Evolutionary conservation across 768 basidiomycete genomes (phyloP), one percentile per base, ranked within the genome.

Genomic region (Strobilomyces dryophilus): DNA sequence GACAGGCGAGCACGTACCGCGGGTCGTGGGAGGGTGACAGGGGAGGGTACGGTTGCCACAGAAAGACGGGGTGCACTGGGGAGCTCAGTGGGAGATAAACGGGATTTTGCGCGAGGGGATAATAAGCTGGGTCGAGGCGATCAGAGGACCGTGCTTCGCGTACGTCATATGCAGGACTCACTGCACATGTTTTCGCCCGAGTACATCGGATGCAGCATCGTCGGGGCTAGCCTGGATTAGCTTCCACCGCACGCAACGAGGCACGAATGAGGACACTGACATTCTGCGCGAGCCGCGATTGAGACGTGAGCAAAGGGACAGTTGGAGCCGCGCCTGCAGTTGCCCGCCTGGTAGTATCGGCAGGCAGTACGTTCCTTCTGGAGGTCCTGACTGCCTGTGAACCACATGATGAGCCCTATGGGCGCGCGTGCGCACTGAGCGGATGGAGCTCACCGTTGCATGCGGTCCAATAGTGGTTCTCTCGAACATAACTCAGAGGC

Each of bases 31-130:
- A 54, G 20, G 55, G 42, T 3, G 54, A 56, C 3, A 53, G 36
- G 9, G 61, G 50, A 49, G 55, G 67, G 56, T 75, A 75, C 72
- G 65, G 62, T 62, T 56, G 66, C 61, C 52, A 60, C 52, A 60
- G 42, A 54, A 63, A 57, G 49, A 58, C 44, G 39, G 62, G 60
- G 35, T 57, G 58, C 0, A 35, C 29, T 45, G 55, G 61, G 32
- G 63, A 42, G 36, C 42, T 55, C 12, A 43, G 35, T 29, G 59
- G 59, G 46, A n/a, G 55, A 55, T 62, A 61, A 48, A 59, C 53
- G 31, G 64, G 55, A 39, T 55, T 34, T 54, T 65, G 57, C 29
- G 40, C 53, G 7, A 42, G 45, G 39, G 49, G 49, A 45, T 58
- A 54, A 47, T 56, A 68, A 31, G 52, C 66, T 66, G 34, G 42